Conservation (phyloP, 2,329 filamentous ascomycete genomes). For the Ophiostoma himal-ulmi region DNA sequence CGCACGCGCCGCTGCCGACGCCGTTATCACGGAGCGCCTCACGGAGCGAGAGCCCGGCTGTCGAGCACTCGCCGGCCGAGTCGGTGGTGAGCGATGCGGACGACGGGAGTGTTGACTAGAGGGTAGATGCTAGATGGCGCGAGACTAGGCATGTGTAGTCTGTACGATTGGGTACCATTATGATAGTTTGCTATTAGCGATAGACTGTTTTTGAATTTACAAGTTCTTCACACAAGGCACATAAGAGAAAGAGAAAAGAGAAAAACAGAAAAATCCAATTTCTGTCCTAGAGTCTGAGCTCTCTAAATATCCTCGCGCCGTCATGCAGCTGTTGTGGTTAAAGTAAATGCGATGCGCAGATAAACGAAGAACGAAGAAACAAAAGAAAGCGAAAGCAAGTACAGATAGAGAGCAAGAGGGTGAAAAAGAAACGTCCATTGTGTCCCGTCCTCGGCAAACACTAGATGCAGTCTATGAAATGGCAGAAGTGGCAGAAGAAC, state of each 20-base stretch:
- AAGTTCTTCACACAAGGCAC: neutral
- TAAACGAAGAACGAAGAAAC: neutral
- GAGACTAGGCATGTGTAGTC: no score
- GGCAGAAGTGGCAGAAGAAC: neutral
- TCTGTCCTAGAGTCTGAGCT: neutral
- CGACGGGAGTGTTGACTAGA: conserved; percentile 20
- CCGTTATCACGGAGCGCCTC: neutral
- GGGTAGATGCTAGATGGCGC: neutral
- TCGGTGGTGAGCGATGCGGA: conserved; percentile 7
- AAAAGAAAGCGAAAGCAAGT: no score
- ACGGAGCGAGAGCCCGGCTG: neutral
- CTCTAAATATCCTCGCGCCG: neutral
- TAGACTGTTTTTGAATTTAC: neutral
- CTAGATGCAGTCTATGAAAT: neutral
- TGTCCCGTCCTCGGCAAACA: neutral
- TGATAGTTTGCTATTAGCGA: neutral
- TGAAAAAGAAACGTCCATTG: neutral
- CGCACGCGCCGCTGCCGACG: neutral
- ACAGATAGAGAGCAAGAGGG: neutral
- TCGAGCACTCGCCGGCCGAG: conserved; percentile 10
- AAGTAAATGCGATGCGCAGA: neutral
- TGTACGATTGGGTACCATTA: neutral
- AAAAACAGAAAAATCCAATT: neutral
- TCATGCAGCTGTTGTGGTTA: neutral
- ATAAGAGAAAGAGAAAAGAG: neutral